Evolutionary conservation across 371 early-diverging fungal genomes (phyloP), one percentile per base, ranked within the genome.

Genomic region (Mucor irregularis): DNA sequence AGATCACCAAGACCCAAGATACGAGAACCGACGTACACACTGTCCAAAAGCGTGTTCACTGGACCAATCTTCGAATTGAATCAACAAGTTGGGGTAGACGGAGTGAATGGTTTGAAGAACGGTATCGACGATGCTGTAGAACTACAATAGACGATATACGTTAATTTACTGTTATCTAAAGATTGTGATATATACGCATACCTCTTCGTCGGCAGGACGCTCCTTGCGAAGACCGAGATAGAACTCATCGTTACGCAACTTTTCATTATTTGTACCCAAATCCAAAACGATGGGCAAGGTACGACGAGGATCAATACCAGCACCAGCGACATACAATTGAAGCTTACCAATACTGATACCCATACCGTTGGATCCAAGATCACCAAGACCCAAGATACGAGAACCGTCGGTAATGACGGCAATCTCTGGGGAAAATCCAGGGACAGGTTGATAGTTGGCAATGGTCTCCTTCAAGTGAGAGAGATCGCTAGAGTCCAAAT

Each of bases 1-100:
- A 93, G 77, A 68, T 95, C 95, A 21, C 96, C 96, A n/a, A 95
- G 78, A 13, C 96, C 96, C 31, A 95, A 84, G 53, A 96, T 94
- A 53, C 94, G 89, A 38, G 91, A 91, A 29, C n/a, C n/a, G n/a
- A n/a, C n/a, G n/a, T n/a, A n/a, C n/a, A n/a, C n/a, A n/a, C n/a
- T n/a, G n/a, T 4, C 81, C 90, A 67, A 90, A 90, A 7, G 92
- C 81, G 49, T 94, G 94, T 58, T 93, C 93, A 6, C 91, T 86
- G 11, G 91, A 89, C 73, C 94, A 96, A 65, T 96, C 97, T 65
- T 96, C 96, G 60, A 94, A 94, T 72, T 96, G 96, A 34, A 96
- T 85, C 19, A 96, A 64, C 48, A 94, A 47, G 4, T 83, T 71
- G 14, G 94, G 94, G 78, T 90, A 90, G 8, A 84, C 84, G 21